A percentile compares a stretch with the other conserved stretches of the same genome.
Conservation (phyloP, 1,284 basidiomycete species). For the Erythrobasidium hasegawianum region DNA sequence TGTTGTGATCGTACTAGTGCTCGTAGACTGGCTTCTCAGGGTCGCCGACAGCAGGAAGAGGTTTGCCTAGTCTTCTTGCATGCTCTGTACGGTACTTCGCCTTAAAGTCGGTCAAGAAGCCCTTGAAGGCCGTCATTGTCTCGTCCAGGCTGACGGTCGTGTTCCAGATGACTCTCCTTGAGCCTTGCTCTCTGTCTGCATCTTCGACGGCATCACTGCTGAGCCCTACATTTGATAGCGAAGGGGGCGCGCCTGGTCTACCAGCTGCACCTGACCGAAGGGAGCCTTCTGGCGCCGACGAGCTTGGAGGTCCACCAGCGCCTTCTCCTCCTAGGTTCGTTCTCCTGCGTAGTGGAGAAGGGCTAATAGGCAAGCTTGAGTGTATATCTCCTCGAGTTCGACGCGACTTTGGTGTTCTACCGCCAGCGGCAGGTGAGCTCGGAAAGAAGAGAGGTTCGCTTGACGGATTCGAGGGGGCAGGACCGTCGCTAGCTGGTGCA, state of each 20-base stretch:
- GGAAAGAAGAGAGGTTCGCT: constrained; percentile 52
- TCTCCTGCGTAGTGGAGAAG: constrained; percentile 50
- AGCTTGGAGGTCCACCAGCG: constrained; percentile 54
- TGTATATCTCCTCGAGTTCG: constrained; percentile 69
- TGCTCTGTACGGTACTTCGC: constrained; percentile 80
- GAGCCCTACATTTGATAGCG: constrained; percentile 63
- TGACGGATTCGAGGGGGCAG: constrained; percentile 10
- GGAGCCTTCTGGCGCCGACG: constrained; percentile 21
- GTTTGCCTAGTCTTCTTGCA: constrained; percentile 63
- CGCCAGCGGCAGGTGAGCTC: constrained; percentile 42
- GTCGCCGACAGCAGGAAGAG: constrained; percentile 60
- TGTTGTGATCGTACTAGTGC: constrained; percentile 33
- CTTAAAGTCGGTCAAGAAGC: constrained; percentile 88
- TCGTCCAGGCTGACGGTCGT: constrained; percentile 70
- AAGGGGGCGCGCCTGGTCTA: constrained; percentile 53
- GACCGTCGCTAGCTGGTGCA: constrained; percentile 31
- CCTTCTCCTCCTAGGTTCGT: constrained; percentile 50
- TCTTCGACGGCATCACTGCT: constrained; percentile 22
- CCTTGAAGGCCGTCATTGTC: constrained; percentile 83
- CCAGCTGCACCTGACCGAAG: constrained; percentile 28
- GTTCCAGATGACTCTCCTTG: constrained; percentile 33
- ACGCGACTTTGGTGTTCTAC: constrained; percentile 7
- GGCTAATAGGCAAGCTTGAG: constrained; percentile 59
- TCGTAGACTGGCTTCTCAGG: constrained; percentile 57
- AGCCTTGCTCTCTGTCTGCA: constrained; percentile 23